phyloP scores from a whole-genome alignment of 2,329 filamentous ascomycete genomes.

The Diaporthe sp. region DNA sequence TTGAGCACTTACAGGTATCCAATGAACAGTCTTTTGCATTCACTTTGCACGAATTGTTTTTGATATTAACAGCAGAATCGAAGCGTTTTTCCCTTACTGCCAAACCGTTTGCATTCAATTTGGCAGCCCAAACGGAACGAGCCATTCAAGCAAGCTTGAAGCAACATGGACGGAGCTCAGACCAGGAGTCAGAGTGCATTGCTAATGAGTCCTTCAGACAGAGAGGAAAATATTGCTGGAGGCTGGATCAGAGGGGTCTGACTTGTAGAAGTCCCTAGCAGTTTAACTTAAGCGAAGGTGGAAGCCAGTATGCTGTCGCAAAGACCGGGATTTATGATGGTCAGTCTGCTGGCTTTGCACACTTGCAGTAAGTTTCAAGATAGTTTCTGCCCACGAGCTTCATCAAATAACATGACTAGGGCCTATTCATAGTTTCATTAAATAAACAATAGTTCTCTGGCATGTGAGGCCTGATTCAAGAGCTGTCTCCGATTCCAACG shows the following conservation, averaged over 20 bases:
- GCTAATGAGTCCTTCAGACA: not conserved
- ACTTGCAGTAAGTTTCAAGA: not conserved
- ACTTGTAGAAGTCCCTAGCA: not conserved
- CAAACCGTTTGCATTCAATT: not conserved
- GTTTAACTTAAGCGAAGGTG: too few relatives aligned
- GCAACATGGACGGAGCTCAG: not conserved
- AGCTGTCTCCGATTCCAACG: not conserved
- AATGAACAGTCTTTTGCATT: not conserved
- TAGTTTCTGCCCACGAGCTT: not conserved
- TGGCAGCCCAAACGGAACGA: not conserved
- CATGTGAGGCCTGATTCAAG: not conserved
- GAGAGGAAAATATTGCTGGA: not conserved
- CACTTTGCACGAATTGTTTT: not conserved
- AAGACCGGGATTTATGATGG: too few relatives aligned
- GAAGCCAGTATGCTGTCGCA: too few relatives aligned
- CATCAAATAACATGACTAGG: not conserved
- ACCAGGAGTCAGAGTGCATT: not conserved
- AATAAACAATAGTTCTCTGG: not conserved
- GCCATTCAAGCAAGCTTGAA: not conserved
- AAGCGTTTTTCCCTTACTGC: not conserved
- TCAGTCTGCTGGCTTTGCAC: not conserved
- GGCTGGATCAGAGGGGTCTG: not conserved
- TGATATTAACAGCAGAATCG: not conserved
- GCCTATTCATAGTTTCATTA: slow-evolving; percentile 24
- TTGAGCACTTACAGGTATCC: too few relatives aligned